A percentile compares a stretch with the other conserved stretches of the same genome.
Evolutionary conservation across 345 rosid species (phyloP).

Genomic region (Iberis pinnata): DNA sequence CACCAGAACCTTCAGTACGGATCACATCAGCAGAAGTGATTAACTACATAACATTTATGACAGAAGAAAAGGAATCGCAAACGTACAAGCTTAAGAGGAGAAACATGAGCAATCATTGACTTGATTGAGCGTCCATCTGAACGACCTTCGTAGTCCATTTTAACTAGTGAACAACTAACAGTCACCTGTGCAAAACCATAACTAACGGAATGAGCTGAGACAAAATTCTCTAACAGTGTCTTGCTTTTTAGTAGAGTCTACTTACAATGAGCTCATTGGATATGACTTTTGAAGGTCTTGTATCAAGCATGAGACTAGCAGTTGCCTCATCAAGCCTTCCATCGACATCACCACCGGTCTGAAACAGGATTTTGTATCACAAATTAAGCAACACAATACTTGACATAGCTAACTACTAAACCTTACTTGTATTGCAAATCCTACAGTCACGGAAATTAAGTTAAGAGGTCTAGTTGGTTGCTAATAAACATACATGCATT

Average conservation of each 20-base stretch:
- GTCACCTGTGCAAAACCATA: slow-evolving; percentile 56
- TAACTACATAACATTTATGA: not conserved
- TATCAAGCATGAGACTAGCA: slow-evolving; percentile 83
- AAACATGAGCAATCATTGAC: slow-evolving; percentile 84
- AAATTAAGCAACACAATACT: slow-evolving; percentile 19
- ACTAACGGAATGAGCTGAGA: slow-evolving; percentile 1
- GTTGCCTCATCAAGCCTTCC: slow-evolving; percentile 87
- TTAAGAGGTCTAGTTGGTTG: slow-evolving; percentile 6
- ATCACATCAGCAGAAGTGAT: slow-evolving; percentile 3
- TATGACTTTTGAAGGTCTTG: slow-evolving; percentile 91
- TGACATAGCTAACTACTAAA: not conserved
- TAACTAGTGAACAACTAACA: slow-evolving; percentile 75
- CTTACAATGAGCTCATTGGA: slow-evolving; percentile 91
- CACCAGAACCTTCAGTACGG: slow-evolving; percentile 69
- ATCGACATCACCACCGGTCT: slow-evolving; percentile 68
- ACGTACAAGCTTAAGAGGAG: slow-evolving; percentile 91
- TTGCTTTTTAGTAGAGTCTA: slow-evolving; percentile 19
- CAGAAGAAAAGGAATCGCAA: slow-evolving; percentile 11
- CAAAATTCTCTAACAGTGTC: not conserved
- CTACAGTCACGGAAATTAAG: not conserved
- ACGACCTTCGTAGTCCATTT: slow-evolving; percentile 91
- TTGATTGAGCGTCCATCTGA: slow-evolving; percentile 93
- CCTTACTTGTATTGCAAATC: no score
- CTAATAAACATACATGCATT: slow-evolving; percentile 46
- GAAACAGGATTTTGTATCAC: slow-evolving; percentile 28